Conservation (phyloP, 441 rosid species). For the Melastoma candidum region DNA sequence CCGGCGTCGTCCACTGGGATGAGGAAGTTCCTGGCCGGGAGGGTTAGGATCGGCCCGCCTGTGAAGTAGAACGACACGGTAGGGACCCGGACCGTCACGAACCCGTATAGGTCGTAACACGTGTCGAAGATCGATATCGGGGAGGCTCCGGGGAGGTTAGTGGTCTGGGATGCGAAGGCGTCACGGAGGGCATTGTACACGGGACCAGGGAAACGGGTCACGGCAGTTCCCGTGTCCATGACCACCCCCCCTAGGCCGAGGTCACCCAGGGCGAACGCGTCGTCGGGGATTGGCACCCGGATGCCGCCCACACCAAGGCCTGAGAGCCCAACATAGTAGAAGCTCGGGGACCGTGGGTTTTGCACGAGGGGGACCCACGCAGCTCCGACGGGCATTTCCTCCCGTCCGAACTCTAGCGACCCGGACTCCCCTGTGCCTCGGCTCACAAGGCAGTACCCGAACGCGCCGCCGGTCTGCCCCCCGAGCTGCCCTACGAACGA, state of each 20-base stretch:
- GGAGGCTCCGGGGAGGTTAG: conserved; percentile 65
- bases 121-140: conserved; percentile 84
- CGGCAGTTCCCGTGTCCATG: conserved; percentile 97
- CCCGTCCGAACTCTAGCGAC: conserved; percentile 70
- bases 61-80: conserved; percentile 81
- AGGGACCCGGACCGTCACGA: conserved; percentile 74
- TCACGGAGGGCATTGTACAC: conserved; percentile 73
- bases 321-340: conserved; percentile 64
- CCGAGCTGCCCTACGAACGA: conserved; percentile 80
- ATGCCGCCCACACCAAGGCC: conserved; percentile 82
- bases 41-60: conserved; percentile 68
- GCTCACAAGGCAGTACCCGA: conserved; percentile 75
- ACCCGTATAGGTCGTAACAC: conserved; percentile 60
- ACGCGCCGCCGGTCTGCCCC: conserved; percentile 83
- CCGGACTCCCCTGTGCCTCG: conserved; percentile 65
- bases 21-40: conserved; percentile 85
- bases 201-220: conserved; percentile 57
- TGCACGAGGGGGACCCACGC: conserved; percentile 82
- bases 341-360: conserved; percentile 70
- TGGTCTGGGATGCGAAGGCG: conserved; percentile 48
- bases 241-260: conserved; percentile 80
- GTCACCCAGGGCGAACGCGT: conserved; percentile 36
- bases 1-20: conserved; percentile 86
- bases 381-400: conserved; percentile 76
- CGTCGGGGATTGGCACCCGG: conserved; percentile 47